Conservation (phyloP, 495 filamentous ascomycete species). For the Beverwykella pulmonaria region DNA sequence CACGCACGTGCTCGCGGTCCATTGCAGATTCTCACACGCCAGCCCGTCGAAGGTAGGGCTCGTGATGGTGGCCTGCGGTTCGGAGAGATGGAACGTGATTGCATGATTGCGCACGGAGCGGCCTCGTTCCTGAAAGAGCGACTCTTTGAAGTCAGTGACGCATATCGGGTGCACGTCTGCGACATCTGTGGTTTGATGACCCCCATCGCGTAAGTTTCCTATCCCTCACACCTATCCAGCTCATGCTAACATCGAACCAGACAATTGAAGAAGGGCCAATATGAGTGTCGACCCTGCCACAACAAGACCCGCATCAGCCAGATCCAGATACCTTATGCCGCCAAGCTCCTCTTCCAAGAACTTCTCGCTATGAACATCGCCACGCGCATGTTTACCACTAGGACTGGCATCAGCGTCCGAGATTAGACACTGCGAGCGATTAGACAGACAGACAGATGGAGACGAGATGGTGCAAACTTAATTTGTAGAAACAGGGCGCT, state of each 20-base stretch:
- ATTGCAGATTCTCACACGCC: conserved; percentile 93
- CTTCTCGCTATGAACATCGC: conserved; percentile 98
- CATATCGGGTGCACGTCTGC: conserved; percentile 97
- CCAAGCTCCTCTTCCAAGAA: conserved; percentile 98
- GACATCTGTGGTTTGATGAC: conserved; percentile 99
- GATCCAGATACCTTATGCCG: conserved; percentile 95
- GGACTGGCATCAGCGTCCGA: conserved; percentile 71
- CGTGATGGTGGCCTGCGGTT: conserved; percentile 97
- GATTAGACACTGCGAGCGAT: conserved; percentile 15
- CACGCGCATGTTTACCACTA: conserved; percentile 89
- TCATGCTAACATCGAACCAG: conserved; percentile 53
- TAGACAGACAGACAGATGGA: too few relatives aligned
- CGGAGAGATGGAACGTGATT: conserved; percentile 99
- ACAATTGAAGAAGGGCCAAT: conserved; percentile 90
- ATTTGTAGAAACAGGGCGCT: not conserved
- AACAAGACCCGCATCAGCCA: conserved; percentile 99
- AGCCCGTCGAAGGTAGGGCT: conserved; percentile 98
- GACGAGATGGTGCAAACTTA: not conserved
- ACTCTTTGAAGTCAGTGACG: conserved; percentile 94
- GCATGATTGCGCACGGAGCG: conserved; percentile 98
- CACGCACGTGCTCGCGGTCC: conserved; percentile 94
- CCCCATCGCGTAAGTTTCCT: conserved; percentile 85
- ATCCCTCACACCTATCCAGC: not conserved
- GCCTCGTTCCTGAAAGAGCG: conserved; percentile 96
- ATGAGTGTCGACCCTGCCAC: conserved; percentile 95